Conservation (phyloP, 208 protist species). For the Leishmania braziliensis region DNA sequence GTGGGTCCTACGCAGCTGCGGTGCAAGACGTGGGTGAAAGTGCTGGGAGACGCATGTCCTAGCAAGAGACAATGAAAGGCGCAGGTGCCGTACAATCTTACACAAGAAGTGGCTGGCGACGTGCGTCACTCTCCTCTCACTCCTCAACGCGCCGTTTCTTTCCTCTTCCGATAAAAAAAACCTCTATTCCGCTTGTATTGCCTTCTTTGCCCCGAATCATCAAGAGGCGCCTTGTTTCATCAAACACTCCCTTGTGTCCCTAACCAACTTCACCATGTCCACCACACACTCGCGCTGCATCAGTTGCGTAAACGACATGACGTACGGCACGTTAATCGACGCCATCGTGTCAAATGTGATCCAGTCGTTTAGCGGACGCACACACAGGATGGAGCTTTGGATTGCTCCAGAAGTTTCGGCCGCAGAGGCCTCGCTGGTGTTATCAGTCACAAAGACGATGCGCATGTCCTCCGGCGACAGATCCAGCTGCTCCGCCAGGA, state of each 20-base stretch:
- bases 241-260: background rate
- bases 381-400: constrained; percentile 41
- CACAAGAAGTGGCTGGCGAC: too few species aligned
- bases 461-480: constrained; percentile 31
- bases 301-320: constrained; percentile 57
- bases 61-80: too few species aligned
- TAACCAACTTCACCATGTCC: constrained; percentile 28
- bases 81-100: too few species aligned
- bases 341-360: constrained; percentile 47
- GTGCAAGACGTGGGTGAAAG: background rate
- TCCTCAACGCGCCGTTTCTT: too few species aligned
- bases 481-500: constrained; percentile 29
- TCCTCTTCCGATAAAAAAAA: too few species aligned
- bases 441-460: constrained; percentile 67
- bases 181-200: background rate
- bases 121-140: too few species aligned
- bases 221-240: background rate
- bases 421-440: constrained; percentile 52
- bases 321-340: constrained; percentile 35
- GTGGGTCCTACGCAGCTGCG: background rate
- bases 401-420: constrained; percentile 53
- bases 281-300: constrained; percentile 30
- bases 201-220: background rate
- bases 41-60: background rate
- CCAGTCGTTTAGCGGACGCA: constrained; percentile 60